Conservation (phyloP, 768 basidiomycete genomes). For the Amanita rubescens region DNA sequence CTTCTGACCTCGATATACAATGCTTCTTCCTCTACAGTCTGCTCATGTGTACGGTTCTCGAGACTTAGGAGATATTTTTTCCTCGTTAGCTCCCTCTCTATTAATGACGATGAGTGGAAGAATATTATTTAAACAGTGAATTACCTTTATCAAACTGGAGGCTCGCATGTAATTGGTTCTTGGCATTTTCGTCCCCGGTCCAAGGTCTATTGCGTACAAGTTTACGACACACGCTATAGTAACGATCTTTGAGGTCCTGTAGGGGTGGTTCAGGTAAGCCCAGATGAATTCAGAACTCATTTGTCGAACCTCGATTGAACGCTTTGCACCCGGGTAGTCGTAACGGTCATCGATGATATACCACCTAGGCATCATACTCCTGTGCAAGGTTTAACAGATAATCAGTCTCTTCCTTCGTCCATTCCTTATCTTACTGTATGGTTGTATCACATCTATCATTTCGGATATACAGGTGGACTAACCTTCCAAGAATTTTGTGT, state of each 20-base stretch:
- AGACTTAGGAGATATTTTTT: constrained; percentile 83
- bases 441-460: neutral
- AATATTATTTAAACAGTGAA: neutral
- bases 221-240: constrained; percentile 86
- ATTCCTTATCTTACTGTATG: constrained; percentile 54
- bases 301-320: constrained; percentile 60
- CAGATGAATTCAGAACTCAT: neutral
- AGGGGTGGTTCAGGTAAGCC: constrained; percentile 5
- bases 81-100: constrained; percentile 82
- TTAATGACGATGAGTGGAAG: neutral
- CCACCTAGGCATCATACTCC: constrained; percentile 85
- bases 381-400: constrained; percentile 78
- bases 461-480: constrained; percentile 9
- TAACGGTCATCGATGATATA: constrained; percentile 89
- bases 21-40: constrained; percentile 93
- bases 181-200: constrained; percentile 71
- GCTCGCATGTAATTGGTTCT: constrained; percentile 56
- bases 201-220: constrained; percentile 81
- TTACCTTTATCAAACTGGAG: constrained; percentile 87
- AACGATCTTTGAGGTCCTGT: constrained; percentile 91
- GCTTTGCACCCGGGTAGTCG: constrained; percentile 49
- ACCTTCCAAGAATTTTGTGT: constrained; percentile 74
- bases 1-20: constrained; percentile 90
- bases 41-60: constrained; percentile 81
- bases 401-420: constrained; percentile 92